phyloP scores from a whole-genome alignment of 495 filamentous ascomycete genomes.

The Aspergillus cavernicola region DNA sequence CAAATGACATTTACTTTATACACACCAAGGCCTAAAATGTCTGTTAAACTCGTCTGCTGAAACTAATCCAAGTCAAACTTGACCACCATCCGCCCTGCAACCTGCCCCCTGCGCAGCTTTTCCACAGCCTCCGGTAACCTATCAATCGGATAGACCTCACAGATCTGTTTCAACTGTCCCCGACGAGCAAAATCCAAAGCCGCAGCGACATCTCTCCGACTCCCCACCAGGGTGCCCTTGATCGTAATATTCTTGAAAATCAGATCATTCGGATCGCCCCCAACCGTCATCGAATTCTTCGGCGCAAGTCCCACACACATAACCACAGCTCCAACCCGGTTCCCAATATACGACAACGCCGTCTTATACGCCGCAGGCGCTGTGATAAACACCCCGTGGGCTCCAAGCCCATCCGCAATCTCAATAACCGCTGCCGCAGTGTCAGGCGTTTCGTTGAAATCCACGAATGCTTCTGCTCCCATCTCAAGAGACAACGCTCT shows the following conservation, averaged over 20 bases:
- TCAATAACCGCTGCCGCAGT: constrained; percentile 32
- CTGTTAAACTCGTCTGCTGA: too few relatives aligned
- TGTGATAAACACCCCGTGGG: constrained; percentile 45
- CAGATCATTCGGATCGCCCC: constrained; percentile 39
- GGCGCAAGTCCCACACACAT: constrained; percentile 20
- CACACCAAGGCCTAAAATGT: too few relatives aligned
- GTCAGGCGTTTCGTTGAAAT: constrained; percentile 40
- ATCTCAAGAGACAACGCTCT: constrained; percentile 36
- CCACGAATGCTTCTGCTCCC: constrained; percentile 52
- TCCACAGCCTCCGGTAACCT: constrained; percentile 36
- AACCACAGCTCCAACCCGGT: constrained; percentile 28
- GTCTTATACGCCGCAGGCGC: constrained; percentile 37
- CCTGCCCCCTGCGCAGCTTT: constrained; percentile 36
- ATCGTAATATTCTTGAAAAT: constrained; percentile 42
- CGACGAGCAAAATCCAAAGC: constrained; percentile 45
- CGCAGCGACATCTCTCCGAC: constrained; percentile 40
- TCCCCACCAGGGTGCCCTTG: constrained; percentile 46
- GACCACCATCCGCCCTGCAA: constrained; percentile 47
- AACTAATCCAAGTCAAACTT: background rate
- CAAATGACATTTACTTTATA: too few relatives aligned
- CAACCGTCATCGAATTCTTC: constrained; percentile 27
- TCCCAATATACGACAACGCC: background rate
- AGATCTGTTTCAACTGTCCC: constrained; percentile 40
- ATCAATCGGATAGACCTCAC: constrained; percentile 38
- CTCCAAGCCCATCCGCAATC: constrained; percentile 40